Conservation (phyloP, 2,329 filamentous ascomycete genomes). For the Aspergillus piperis region DNA sequence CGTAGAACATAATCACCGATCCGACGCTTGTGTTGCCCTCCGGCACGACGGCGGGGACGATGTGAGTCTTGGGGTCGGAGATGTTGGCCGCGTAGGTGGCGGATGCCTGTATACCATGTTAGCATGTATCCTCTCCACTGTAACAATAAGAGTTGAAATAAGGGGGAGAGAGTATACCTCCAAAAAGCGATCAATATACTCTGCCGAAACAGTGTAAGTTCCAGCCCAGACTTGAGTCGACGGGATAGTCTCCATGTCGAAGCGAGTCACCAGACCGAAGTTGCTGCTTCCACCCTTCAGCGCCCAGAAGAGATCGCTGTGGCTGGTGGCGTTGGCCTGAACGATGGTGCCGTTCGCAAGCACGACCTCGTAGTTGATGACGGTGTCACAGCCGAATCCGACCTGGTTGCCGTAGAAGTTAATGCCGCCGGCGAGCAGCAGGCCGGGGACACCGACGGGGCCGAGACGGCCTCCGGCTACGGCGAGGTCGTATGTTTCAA, state of each 20-base stretch:
- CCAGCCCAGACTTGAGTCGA: conserved; percentile 39
- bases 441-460: conserved; percentile 33
- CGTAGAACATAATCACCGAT: conserved; percentile 43
- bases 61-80: conserved; percentile 32
- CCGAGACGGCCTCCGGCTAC: conserved; percentile 31
- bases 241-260: conserved; percentile 38
- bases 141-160: no score
- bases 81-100: conserved; percentile 31
- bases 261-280: conserved; percentile 47
- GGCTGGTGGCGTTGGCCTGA: conserved; percentile 34
- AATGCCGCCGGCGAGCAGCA: conserved; percentile 32
- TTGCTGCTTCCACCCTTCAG: conserved; percentile 48
- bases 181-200: conserved; percentile 30
- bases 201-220: conserved; percentile 25
- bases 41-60: conserved; percentile 33
- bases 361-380: conserved; percentile 38
- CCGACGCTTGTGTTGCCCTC: conserved; percentile 29
- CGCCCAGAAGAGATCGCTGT: conserved; percentile 42
- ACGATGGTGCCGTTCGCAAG: conserved; percentile 42
- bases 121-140: background rate
- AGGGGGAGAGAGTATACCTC: conserved; percentile 16
- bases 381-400: conserved; percentile 32
- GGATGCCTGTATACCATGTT: conserved; percentile 21
- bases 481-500: conserved; percentile 23
- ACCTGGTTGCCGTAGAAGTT: conserved; percentile 34